Evolutionary conservation across 73 alveolate genomes (phyloP).

Genomic region (Paraurostyla sp.): DNA sequence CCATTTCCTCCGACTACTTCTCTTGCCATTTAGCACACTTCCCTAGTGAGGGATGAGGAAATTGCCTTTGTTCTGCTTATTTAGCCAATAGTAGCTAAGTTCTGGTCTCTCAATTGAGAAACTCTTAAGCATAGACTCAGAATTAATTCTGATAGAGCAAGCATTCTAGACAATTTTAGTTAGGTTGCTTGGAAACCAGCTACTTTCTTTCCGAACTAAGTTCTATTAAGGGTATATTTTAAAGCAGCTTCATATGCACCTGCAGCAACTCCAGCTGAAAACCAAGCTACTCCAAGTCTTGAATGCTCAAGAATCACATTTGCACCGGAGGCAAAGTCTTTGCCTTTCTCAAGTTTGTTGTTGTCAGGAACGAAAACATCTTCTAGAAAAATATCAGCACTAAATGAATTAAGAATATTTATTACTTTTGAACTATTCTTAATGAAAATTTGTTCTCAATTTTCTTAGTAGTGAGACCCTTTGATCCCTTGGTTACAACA

Average conservation of each 20-base stretch:
- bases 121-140: slow-evolving; percentile 61
- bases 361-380: slow-evolving; percentile 84
- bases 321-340: slow-evolving; percentile 71
- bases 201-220: slow-evolving; percentile 58
- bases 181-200: slow-evolving; percentile 60
- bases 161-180: slow-evolving; percentile 71
- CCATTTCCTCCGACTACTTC: slow-evolving; percentile 94
- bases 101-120: slow-evolving; percentile 68
- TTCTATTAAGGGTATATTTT: slow-evolving; percentile 55
- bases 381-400: slow-evolving; percentile 69
- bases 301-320: slow-evolving; percentile 43
- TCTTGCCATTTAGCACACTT: slow-evolving; percentile 82
- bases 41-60: slow-evolving; percentile 75
- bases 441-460: slow-evolving; percentile 75
- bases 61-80: slow-evolving; percentile 81
- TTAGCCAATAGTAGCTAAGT: slow-evolving; percentile 82
- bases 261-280: slow-evolving; percentile 67
- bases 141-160: slow-evolving; percentile 61
- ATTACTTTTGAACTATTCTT: slow-evolving; percentile 75
- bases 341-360: slow-evolving; percentile 65
- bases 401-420: neutral
- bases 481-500: slow-evolving; percentile 65
- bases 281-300: slow-evolving; percentile 61
- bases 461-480: slow-evolving; percentile 70
- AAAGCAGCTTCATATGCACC: slow-evolving; percentile 78